Base-by-base conservation (phyloP, 2,329 filamentous ascomycete genomes). In the Botrytis hyacinthi region DNA sequence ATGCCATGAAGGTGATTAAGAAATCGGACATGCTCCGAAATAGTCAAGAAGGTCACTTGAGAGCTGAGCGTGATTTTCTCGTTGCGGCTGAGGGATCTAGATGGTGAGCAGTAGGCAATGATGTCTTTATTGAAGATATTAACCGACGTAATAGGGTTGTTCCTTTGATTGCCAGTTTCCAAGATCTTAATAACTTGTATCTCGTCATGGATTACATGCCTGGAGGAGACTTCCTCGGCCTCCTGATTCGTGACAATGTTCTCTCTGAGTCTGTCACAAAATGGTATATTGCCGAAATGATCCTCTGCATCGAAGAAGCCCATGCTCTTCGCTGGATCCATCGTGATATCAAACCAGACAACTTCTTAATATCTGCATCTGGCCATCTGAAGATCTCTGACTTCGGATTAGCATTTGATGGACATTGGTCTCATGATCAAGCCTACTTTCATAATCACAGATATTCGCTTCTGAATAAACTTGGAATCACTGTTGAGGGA, bases 201-300 rank as follows among this genome's bases (percentile, higher is more conserved):
- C 88, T 99, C 9, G 92, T 98, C 70, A 98, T 98, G 94, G 95
- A 98, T 74, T 99, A 97, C 80, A 98, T 98, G 94, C 92, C 97
- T 3, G 96, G 95, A 0, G 95, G 96, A 0, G 95, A 99, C 81
- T 98, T 99, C 77, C 86, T 99, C 0, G 93, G 93, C 1, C 83
- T 98, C 0, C 84, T 99, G 26, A 92, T 98, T 72, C 90, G 95
- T 26, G 93, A 97, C 80, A 94, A 96, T 75, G 89, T 93, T 3
- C 86, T 99, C 2, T 90, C 90, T 72, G 96, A 98, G 81, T 85
- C 87, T 0, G 89, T 93, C 61, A 91, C 95, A 7, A 91, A 89
- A 75, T 98, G 93, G 85, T 98, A 98, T 81, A 86, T 97, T 74
- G 94, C 95, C 1, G 95, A 99, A 83, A 98, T 98, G 94, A 92